Evolutionary conservation across 257 asterid genomes (phyloP), one percentile per base, ranked within the genome.

Genomic region (Ligustrum vulgare): DNA sequence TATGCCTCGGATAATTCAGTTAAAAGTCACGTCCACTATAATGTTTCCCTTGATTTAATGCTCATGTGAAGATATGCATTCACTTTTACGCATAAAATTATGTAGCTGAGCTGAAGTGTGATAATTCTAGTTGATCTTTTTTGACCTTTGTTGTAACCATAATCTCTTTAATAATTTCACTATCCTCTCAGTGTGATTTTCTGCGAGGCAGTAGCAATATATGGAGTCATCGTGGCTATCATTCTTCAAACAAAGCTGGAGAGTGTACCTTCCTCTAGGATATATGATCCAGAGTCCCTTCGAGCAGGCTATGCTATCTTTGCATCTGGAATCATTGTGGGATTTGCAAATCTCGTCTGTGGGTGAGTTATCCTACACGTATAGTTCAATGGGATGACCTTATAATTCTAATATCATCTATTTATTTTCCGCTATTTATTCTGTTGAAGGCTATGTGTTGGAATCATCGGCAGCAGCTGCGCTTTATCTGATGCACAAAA

Each of bases 301-400:
- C 87, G 98, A 82, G 99, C 99, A 69, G 99, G 99, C 74, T 95
- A 95, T 75, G 95, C 99, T 54, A 95, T 95, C 83, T 95, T 95
- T 86, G 98, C 99, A 47, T 95, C 99, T 31, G 98, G 99, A 68
- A 86, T 95, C 43, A 95, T 95, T 33, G 99, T 95, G 76, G 99
- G 99, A 76, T 95, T 95, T 77, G 98, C 98, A 36, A 95, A 95
- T 81, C 98, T 95, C 28, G 98, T 93, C 67, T 95, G 99, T 60
- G 99, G 99, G 99, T 95, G 70, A 86, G 97, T 83, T 72, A 36
- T 41, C 2, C 11, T 69, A 62, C 58, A 43, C 11, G 15, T 49
- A 39, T 71, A 25, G 63, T 16, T 72, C 35, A 23, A 72, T 39
- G 36, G 41, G 62, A 73, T 72, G 36, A 43, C 63, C 77, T 18